Conservation (phyloP, 331 rosid species). For the Phaseolus coccineus region DNA sequence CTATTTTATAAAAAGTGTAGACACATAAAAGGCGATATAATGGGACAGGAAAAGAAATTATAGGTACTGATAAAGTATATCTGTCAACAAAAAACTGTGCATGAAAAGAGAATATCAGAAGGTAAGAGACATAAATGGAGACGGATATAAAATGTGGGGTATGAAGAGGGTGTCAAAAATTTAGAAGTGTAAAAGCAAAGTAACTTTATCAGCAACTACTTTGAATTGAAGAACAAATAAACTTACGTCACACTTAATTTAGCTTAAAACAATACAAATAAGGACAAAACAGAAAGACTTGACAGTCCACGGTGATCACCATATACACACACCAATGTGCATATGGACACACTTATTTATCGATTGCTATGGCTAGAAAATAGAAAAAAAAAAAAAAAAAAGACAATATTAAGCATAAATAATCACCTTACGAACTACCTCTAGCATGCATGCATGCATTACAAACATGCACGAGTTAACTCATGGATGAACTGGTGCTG, state of each 20-base stretch:
- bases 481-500: constrained; percentile 48
- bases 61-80: no score
- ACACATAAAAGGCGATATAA: not conserved
- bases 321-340: constrained; percentile 4
- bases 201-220: not conserved
- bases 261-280: constrained; percentile 8
- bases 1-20: not conserved
- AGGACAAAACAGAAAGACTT: constrained; percentile 17
- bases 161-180: not conserved
- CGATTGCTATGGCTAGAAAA: constrained; percentile 20
- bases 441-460: constrained; percentile 18
- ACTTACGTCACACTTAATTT: constrained; percentile 23
- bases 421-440: constrained; percentile 15
- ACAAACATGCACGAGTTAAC: constrained; percentile 38
- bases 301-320: constrained; percentile 7
- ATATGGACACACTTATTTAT: constrained; percentile 44
- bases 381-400: not conserved
- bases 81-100: no score
- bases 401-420: constrained; percentile 10
- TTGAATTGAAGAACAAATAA: constrained; percentile 4
- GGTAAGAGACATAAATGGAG: not conserved
- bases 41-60: no score
- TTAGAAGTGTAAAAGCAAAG: not conserved
- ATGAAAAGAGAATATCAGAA: not conserved
- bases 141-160: not conserved